phyloP scores from a whole-genome alignment of 2,329 filamentous ascomycete species.

The Calcarisporium arbuscula region DNA sequence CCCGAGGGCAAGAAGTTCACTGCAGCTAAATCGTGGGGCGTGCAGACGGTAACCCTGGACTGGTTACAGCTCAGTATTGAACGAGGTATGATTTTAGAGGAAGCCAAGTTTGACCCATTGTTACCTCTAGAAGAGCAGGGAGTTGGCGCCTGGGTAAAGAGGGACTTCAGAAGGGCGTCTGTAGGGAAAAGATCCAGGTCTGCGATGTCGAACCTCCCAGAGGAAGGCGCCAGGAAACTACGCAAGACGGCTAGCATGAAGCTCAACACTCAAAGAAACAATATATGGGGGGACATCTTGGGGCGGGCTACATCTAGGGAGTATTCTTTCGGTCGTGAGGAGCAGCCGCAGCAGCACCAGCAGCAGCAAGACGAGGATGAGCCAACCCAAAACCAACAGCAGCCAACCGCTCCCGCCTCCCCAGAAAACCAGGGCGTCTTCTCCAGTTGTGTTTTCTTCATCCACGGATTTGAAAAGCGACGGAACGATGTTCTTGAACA shows the following conservation, averaged over 20 bases:
- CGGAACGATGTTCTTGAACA: conserved; percentile 43
- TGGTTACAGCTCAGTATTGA: conserved; percentile 82
- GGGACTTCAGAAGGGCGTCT: conserved; percentile 36
- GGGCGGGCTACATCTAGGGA: conserved; percentile 35
- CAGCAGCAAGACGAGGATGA: conserved; percentile 9
- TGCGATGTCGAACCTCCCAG: conserved; percentile 31
- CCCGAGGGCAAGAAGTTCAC: conserved; percentile 86
- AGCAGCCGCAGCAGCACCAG: conserved; percentile 7
- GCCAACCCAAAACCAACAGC: too few species aligned
- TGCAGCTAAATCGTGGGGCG: conserved; percentile 76
- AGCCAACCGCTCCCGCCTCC: conserved; percentile 6
- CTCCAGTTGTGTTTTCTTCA: conserved; percentile 49
- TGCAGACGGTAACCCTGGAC: conserved; percentile 71
- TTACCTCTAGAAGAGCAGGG: conserved; percentile 67
- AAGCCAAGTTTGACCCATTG: conserved; percentile 73
- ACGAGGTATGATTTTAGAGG: conserved; percentile 86
- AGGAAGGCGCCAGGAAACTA: conserved; percentile 69
- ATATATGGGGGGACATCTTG: conserved; percentile 87
- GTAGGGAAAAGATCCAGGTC: conserved; percentile 56
- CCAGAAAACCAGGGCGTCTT: conserved; percentile 38
- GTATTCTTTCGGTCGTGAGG: conserved; percentile 23
- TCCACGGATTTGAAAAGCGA: conserved; percentile 51
- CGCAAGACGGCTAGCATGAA: conserved; percentile 83
- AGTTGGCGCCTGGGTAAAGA: conserved; percentile 63
- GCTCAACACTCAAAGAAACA: conserved; percentile 70